A percentile compares a stretch with the other conserved stretches of the same genome.
These are phyloP conservation scores for Botrytis sinoallii DNA, from an alignment of 2,329 filamentous ascomycete species.

Conservation along the genomic window DNA sequence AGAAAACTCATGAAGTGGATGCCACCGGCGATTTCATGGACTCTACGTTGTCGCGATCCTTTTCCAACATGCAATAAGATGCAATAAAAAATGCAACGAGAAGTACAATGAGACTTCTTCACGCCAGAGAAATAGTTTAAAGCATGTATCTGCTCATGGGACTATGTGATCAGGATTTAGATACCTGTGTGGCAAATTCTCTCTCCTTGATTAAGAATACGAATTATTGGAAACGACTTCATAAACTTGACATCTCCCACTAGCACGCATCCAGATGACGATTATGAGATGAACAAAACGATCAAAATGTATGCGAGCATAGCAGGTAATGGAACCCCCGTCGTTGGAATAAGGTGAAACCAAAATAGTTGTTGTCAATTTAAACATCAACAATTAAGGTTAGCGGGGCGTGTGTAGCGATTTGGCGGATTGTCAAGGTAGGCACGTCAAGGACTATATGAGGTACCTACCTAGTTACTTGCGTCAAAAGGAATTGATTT, in stretches of 20 bases:
- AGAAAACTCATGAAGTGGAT: neutral
- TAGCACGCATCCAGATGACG: neutral
- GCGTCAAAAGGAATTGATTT: neutral
- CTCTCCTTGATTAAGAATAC: neutral
- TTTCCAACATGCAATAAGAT: neutral
- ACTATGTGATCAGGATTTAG: neutral
- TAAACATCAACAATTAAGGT: neutral
- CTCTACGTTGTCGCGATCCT: no score
- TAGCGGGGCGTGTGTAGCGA: neutral
- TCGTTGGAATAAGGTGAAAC: slow-evolving; percentile 1
- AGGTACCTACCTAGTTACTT: neutral
- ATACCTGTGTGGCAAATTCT: neutral
- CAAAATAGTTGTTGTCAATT: neutral
- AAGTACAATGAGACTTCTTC: neutral
- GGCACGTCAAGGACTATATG: neutral
- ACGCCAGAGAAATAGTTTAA: neutral
- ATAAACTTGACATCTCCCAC: neutral
- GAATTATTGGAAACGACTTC: neutral
- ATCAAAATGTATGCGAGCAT: neutral
- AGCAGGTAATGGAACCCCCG: neutral
- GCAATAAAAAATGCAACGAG: neutral
- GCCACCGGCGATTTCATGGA: neutral
- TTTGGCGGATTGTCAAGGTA: neutral
- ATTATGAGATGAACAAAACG: neutral
- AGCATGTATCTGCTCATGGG: neutral